Percentiles rank a stretch among this genome's conserved stretches.
phyloP scores from a whole-genome alignment of 1,139 yeast species.

The Geotrichum klebahnii region DNA sequence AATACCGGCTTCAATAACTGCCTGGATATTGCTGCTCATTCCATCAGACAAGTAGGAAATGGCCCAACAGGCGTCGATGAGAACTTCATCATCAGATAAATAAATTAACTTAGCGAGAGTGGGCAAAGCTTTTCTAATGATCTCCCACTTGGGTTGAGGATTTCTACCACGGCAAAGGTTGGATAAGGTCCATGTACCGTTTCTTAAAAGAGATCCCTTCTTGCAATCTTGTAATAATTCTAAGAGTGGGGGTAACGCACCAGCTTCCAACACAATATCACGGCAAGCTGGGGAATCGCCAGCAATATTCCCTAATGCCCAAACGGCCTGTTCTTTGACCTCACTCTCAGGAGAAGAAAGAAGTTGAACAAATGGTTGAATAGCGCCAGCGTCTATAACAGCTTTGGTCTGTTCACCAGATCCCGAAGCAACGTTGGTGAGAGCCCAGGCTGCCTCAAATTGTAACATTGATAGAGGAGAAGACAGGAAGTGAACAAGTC shows the following conservation, averaged over 20 bases:
- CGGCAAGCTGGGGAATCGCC: constrained; percentile 91
- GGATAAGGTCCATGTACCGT: constrained; percentile 96
- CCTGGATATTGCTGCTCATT: constrained; percentile 85
- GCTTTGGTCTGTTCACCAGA: constrained; percentile 80
- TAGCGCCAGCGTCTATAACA: constrained; percentile 93
- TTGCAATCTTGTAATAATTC: constrained; percentile 73
- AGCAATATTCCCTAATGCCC: constrained; percentile 98
- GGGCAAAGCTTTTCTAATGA: constrained; percentile 84
- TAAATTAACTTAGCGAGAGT: constrained; percentile 86
- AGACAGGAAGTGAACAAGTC: constrained; percentile 78
- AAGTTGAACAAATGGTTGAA: constrained; percentile 81
- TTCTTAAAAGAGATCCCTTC: constrained; percentile 74
- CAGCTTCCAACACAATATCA: constrained; percentile 77
- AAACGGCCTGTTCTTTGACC: constrained; percentile 95
- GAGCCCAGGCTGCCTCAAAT: constrained; percentile 98
- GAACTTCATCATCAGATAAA: constrained; percentile 85
- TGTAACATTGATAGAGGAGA: constrained; percentile 80
- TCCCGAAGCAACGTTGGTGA: constrained; percentile 96
- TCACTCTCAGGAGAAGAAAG: constrained; percentile 77
- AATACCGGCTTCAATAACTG: constrained; percentile 92
- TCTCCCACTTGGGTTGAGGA: constrained; percentile 93
- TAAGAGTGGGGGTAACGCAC: constrained; percentile 87
- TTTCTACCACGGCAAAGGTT: constrained; percentile 93
- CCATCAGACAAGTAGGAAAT: constrained; percentile 93
- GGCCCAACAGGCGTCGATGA: constrained; percentile 98